Conservation (phyloP, 2,329 filamentous ascomycete species). For the Colletotrichum musae region DNA sequence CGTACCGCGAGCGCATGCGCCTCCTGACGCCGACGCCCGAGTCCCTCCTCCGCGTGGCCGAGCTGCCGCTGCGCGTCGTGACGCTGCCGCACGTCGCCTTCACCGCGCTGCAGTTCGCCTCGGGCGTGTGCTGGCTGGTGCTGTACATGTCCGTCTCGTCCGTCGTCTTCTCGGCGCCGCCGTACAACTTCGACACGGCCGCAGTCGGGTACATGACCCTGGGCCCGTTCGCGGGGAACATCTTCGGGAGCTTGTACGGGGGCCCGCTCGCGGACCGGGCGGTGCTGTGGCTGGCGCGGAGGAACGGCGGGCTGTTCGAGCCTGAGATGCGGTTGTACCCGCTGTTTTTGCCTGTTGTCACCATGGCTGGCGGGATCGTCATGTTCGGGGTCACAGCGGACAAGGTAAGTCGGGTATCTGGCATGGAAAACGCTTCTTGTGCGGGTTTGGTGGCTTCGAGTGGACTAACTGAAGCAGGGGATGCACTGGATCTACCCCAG, state of each 20-base stretch:
- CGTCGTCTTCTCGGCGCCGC: conserved; percentile 50
- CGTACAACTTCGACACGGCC: conserved; percentile 47
- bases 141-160: conserved; percentile 50
- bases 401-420: conserved; percentile 45
- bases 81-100: conserved; percentile 53
- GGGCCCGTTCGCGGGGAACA: conserved; percentile 53
- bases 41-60: conserved; percentile 39
- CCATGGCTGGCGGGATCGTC: conserved; percentile 50
- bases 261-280: conserved; percentile 55
- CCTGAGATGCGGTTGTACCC: conserved; percentile 58
- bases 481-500: conserved; percentile 57
- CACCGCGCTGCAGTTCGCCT: conserved; percentile 56
- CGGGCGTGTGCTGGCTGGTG: conserved; percentile 54
- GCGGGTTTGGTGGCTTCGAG: too few relatives aligned
- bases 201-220: conserved; percentile 47
- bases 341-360: conserved; percentile 46
- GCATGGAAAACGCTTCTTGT: background rate
- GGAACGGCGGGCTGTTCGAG: conserved; percentile 57
- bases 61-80: conserved; percentile 32
- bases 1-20: conserved; percentile 44
- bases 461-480: conserved; percentile 44
- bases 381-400: conserved; percentile 54
- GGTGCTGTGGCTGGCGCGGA: conserved; percentile 52
- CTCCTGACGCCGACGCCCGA: conserved; percentile 42
- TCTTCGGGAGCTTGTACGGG: conserved; percentile 54